These are phyloP conservation scores for Globisporangium carolinianum DNA, from an alignment of 352 stramenopile genomes.

Conservation along the genomic window DNA sequence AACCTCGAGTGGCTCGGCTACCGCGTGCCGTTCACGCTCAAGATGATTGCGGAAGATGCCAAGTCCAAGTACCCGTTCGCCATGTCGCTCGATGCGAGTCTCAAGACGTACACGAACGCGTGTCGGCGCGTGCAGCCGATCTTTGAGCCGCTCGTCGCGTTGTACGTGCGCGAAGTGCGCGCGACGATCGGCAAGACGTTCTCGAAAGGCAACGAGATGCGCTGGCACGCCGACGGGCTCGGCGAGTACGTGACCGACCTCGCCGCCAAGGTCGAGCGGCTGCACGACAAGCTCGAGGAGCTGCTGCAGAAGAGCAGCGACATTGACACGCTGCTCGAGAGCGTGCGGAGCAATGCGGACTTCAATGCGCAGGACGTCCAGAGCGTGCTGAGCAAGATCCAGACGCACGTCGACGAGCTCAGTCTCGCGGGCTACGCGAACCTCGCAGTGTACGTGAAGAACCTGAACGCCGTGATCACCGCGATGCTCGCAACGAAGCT, in stretches of 20 bases:
- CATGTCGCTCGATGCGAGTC: slow-evolving; percentile 94
- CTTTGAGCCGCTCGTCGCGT: slow-evolving; percentile 69
- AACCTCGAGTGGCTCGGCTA: slow-evolving; percentile 99
- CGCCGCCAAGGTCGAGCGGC: slow-evolving; percentile 89
- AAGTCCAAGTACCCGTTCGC: slow-evolving; percentile 96
- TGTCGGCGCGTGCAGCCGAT: slow-evolving; percentile 77
- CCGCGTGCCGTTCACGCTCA: slow-evolving; percentile 92
- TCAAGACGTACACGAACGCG: slow-evolving; percentile 90
- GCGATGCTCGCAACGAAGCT: slow-evolving; percentile 80
- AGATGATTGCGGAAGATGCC: slow-evolving; percentile 95
- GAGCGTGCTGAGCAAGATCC: slow-evolving; percentile 78
- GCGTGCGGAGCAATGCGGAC: slow-evolving; percentile 52
- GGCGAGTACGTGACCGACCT: slow-evolving; percentile 86
- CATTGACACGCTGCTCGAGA: slow-evolving; percentile 89
- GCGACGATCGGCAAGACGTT: slow-evolving; percentile 87
- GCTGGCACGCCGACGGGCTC: slow-evolving; percentile 83
- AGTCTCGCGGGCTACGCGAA: slow-evolving; percentile 93
- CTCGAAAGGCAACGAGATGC: slow-evolving; percentile 84
- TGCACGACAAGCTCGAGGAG: slow-evolving; percentile 98
- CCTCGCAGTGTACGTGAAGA: slow-evolving; percentile 88
- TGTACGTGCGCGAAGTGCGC: slow-evolving; percentile 77
- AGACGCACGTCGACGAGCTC: slow-evolving; percentile 92
- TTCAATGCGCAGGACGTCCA: slow-evolving; percentile 41
- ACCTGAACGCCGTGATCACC: slow-evolving; percentile 86
- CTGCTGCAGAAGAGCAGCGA: slow-evolving; percentile 90